phyloP scores from a whole-genome alignment of 2,329 filamentous ascomycete species.

The Pseudofabraea citricarpa region DNA sequence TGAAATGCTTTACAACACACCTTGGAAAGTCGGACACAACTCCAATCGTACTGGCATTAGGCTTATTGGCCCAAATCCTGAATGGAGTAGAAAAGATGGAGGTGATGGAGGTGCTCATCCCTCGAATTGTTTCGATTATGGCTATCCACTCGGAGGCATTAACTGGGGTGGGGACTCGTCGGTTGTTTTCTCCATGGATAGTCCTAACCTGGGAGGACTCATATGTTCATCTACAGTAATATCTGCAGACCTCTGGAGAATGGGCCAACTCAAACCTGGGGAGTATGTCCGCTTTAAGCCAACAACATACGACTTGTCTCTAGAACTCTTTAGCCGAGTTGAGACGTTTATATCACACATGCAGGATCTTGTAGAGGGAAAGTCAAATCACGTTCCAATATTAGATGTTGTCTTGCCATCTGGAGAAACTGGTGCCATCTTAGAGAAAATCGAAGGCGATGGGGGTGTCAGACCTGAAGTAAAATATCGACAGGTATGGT shows the following conservation, averaged over 20 bases:
- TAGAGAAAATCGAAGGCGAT: slow-evolving; percentile 7
- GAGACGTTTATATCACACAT: slow-evolving; percentile 40
- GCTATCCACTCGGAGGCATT: slow-evolving; percentile 49
- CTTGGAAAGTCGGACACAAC: slow-evolving; percentile 60
- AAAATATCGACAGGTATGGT: slow-evolving; percentile 13
- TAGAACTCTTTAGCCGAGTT: slow-evolving; percentile 34
- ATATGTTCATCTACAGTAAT: slow-evolving; percentile 50
- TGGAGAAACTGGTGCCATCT: slow-evolving; percentile 7
- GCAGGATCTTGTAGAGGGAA: slow-evolving; percentile 5
- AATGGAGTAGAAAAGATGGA: slow-evolving; percentile 54
- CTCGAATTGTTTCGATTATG: slow-evolving; percentile 53
- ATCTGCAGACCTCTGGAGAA: slow-evolving; percentile 54
- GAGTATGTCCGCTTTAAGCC: slow-evolving; percentile 46
- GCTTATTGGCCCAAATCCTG: slow-evolving; percentile 51
- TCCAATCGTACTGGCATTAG: slow-evolving; percentile 55
- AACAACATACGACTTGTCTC: slow-evolving; percentile 46
- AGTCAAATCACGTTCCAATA: slow-evolving; percentile 1
- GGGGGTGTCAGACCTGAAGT: slow-evolving; percentile 7
- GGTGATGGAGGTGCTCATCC: slow-evolving; percentile 62
- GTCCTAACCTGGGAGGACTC: slow-evolving; percentile 57
- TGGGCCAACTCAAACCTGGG: slow-evolving; percentile 57
- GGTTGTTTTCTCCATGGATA: slow-evolving; percentile 54
- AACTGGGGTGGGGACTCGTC: slow-evolving; percentile 60
- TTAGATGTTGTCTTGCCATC: slow-evolving; percentile 9
- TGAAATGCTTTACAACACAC: slow-evolving; percentile 49